Evolutionary conservation across 805 yeast genomes (phyloP).

Genomic region (Torulaspora microellipsoides): DNA sequence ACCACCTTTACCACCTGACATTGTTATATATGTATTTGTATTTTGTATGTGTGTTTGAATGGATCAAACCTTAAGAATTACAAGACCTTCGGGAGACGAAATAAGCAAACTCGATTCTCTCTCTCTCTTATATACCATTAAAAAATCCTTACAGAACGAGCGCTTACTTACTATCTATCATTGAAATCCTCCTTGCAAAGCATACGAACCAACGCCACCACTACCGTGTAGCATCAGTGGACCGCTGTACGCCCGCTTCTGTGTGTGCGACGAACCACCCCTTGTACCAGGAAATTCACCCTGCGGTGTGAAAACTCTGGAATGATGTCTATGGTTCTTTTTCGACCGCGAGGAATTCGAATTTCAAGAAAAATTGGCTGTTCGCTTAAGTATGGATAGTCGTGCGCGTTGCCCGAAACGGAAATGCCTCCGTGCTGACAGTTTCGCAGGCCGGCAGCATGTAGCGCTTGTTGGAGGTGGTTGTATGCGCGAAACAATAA

Average conservation of each 20-base stretch:
- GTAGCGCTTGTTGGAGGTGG: too few species aligned
- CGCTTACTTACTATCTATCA: too few species aligned
- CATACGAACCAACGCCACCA: too few species aligned
- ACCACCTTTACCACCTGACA: conserved; percentile 76
- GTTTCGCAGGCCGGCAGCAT: conserved; percentile 3
- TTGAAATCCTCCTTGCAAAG: too few species aligned
- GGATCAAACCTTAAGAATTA: too few species aligned
- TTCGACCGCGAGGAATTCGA: conserved; percentile 19
- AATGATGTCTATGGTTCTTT: conserved; percentile 21
- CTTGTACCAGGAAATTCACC: conserved; percentile 1
- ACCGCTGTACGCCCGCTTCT: neutral
- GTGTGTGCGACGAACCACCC: neutral
- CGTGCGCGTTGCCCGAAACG: conserved; percentile 23
- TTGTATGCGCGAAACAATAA: conserved; percentile 5
- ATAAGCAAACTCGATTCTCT: too few species aligned
- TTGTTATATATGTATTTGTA: conserved; percentile 34
- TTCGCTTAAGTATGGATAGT: conserved; percentile 23
- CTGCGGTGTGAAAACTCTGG: conserved; percentile 28
- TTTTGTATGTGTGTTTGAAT: conserved; percentile 7
- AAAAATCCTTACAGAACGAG: too few species aligned
- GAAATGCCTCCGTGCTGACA: conserved; percentile 18
- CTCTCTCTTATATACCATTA: too few species aligned
- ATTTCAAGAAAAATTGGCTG: conserved; percentile 15
- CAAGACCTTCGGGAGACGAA: too few species aligned
- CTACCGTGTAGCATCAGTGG: too few species aligned